A percentile compares a stretch with the other conserved stretches of the same genome.
Conservation (phyloP, 257 asterid species). For the Primulina eburnea region DNA sequence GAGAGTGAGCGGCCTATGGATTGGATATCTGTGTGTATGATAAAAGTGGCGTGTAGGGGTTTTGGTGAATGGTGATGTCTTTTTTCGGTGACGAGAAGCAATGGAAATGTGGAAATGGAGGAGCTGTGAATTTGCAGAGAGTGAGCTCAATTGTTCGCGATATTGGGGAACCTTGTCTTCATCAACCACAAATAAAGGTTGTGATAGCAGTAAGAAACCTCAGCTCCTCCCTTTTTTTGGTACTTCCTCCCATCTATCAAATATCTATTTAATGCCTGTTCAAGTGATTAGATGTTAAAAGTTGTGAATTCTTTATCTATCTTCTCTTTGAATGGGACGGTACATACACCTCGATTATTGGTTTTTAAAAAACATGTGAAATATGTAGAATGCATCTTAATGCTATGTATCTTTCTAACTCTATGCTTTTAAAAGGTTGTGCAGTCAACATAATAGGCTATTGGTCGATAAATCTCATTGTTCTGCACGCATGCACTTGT, state of each 20-base stretch:
- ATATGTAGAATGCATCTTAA: neutral
- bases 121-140: slow-evolving; percentile 66
- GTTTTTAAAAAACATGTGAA: neutral
- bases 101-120: slow-evolving; percentile 88
- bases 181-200: slow-evolving; percentile 86
- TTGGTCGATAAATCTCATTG: neutral
- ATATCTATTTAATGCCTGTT: slow-evolving; percentile 3
- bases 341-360: neutral
- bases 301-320: neutral
- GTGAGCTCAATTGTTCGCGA: slow-evolving; percentile 88
- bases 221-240: slow-evolving; percentile 17
- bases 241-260: neutral
- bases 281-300: neutral
- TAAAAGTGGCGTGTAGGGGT: slow-evolving; percentile 24
- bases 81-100: slow-evolving; percentile 64
- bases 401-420: neutral
- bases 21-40: slow-evolving; percentile 4
- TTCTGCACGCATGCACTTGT: slow-evolving; percentile 1
- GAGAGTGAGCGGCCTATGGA: slow-evolving; percentile 30
- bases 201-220: slow-evolving; percentile 57
- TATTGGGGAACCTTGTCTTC: slow-evolving; percentile 95
- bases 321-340: neutral
- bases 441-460: no score
- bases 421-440: no score
- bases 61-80: slow-evolving; percentile 57